phyloP scores from a whole-genome alignment of 495 filamentous ascomycete genomes.

The Evernia prunastri region DNA sequence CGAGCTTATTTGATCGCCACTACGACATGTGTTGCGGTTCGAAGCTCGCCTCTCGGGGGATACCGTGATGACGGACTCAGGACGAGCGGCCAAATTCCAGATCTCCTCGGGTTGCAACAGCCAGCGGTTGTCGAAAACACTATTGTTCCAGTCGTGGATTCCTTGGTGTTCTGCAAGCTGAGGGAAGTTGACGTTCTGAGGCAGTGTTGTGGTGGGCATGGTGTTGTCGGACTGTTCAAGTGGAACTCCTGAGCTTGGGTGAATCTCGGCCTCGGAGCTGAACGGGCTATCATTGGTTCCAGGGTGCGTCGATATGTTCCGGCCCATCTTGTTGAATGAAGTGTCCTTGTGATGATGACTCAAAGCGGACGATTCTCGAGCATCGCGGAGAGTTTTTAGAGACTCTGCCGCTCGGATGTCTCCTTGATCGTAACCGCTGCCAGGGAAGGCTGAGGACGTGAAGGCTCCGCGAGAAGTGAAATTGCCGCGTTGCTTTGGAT shows the following conservation, averaged over 20 bases:
- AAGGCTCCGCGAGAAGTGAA: neutral
- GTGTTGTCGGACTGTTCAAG: neutral
- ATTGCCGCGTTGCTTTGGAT: neutral
- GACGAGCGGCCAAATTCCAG: slow-evolving; percentile 6
- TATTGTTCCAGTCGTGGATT: slow-evolving; percentile 19
- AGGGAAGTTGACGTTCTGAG: slow-evolving; percentile 19
- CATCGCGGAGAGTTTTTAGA: neutral
- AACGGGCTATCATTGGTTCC: neutral
- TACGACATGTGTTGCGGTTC: neutral
- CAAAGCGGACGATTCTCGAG: neutral
- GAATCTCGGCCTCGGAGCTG: slow-evolving; percentile 7
- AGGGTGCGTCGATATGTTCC: neutral
- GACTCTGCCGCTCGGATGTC: slow-evolving; percentile 5
- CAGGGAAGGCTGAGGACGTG: neutral
- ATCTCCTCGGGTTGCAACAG: slow-evolving; percentile 12
- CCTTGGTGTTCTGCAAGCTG: slow-evolving; percentile 16
- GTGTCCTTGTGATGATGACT: neutral
- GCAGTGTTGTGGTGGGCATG: slow-evolving; percentile 2
- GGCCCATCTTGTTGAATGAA: neutral
- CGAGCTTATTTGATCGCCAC: neutral
- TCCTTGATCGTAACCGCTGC: neutral
- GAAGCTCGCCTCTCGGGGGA: neutral
- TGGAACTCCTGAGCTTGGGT: slow-evolving; percentile 8
- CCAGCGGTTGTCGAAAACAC: slow-evolving; percentile 26
- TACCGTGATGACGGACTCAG: neutral